phyloP scores from a whole-genome alignment of 495 filamentous ascomycete genomes.

The Penicillium canariense region DNA sequence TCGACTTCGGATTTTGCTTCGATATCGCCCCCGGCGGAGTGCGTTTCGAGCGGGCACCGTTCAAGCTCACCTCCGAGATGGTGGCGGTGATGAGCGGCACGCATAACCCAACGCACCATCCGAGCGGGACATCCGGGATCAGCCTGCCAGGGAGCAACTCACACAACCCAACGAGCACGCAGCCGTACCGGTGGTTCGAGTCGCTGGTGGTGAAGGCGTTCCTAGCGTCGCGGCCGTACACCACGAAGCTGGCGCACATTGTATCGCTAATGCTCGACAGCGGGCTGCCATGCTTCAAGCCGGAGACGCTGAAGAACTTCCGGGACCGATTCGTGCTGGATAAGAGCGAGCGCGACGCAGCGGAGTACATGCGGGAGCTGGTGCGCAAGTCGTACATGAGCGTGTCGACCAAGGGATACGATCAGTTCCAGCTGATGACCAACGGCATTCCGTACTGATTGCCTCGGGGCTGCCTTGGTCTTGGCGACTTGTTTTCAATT shows the following conservation, averaged over 20 bases:
- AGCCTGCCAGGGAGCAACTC: constrained; percentile 36
- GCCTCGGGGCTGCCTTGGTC: background rate
- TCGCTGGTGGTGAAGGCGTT: constrained; percentile 95
- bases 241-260: constrained; percentile 81
- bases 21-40: constrained; percentile 97
- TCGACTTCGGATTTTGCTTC: constrained; percentile 99
- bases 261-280: constrained; percentile 95
- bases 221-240: constrained; percentile 83
- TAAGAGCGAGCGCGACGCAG: constrained; percentile 89
- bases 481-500: too few species aligned
- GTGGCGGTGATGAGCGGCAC: constrained; percentile 94
- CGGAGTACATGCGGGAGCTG: constrained; percentile 86
- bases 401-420: constrained; percentile 88
- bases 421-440: constrained; percentile 94
- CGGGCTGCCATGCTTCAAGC: constrained; percentile 97
- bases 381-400: constrained; percentile 85
- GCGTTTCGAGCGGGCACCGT: constrained; percentile 94
- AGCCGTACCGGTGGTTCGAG: constrained; percentile 93
- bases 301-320: constrained; percentile 89
- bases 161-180: constrained; percentile 61
- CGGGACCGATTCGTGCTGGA: constrained; percentile 91
- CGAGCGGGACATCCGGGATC: constrained; percentile 26
- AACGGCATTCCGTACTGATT: constrained; percentile 91
- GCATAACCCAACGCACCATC: constrained; percentile 39
- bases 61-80: constrained; percentile 98